These are phyloP conservation scores for Epichloe scottii DNA, from an alignment of 2,329 filamentous ascomycete genomes.

Conservation along the genomic window DNA sequence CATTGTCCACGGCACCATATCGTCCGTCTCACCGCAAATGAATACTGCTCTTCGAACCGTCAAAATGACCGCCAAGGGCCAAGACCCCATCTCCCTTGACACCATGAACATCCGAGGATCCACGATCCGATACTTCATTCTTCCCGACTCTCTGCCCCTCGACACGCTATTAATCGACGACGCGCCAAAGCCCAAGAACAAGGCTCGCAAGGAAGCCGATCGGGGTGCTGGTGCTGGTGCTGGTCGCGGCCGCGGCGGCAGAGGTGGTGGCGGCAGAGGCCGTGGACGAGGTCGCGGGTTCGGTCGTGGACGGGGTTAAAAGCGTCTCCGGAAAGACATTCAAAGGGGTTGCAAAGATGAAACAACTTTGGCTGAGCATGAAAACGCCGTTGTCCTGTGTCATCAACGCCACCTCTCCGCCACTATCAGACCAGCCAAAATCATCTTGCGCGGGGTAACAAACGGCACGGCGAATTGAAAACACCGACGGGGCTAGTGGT, in stretches of 20 bases:
- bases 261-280: slow-evolving; percentile 38
- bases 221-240: slow-evolving; percentile 42
- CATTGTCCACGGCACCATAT: slow-evolving; percentile 92
- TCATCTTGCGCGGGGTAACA: background rate
- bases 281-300: slow-evolving; percentile 25
- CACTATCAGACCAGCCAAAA: background rate
- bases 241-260: slow-evolving; percentile 38
- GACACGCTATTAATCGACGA: slow-evolving; percentile 95
- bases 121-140: slow-evolving; percentile 91
- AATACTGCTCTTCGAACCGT: slow-evolving; percentile 92
- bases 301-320: slow-evolving; percentile 6
- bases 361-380: background rate
- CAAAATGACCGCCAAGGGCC: slow-evolving; percentile 87
- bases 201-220: slow-evolving; percentile 83
- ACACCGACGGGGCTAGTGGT: background rate
- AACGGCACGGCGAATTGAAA: background rate
- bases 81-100: slow-evolving; percentile 78
- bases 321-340: background rate
- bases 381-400: background rate
- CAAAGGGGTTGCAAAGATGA: background rate
- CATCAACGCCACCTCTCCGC: background rate
- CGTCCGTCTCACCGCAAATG: slow-evolving; percentile 95
- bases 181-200: slow-evolving; percentile 97
- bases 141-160: slow-evolving; percentile 87
- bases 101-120: slow-evolving; percentile 95